Base-by-base conservation (phyloP, 352 stramenopile species). In the Phytopythium helicoides region DNA sequence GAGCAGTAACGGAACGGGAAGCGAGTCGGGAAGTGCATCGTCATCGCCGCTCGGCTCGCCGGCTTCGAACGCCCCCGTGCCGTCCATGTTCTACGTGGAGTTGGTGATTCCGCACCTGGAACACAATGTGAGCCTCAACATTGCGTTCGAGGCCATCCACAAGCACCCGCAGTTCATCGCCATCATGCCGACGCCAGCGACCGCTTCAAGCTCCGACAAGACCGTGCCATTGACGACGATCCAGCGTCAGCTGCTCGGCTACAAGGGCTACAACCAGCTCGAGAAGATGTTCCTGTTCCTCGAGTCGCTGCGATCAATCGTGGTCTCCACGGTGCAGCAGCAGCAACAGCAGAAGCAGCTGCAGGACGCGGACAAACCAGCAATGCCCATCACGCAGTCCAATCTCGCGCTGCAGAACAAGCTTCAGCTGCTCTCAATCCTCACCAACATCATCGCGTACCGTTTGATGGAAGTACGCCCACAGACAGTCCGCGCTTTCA, bases 191-290 rank as follows among this genome's bases (percentile, higher is more conserved):
- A 33, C 48, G 36, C 22, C 11, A 18, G 55, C 70, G 6, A 51
- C 56, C 6, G 62, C 60, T 15, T 7, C 55, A 23, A 48, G 39
- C n/a, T 54, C 54, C n/a, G 68, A 53, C 16, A 36, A 54, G 15
- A 58, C 61, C 26, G 55, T 52, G 31, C 47, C 64, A 12, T 47
- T 69, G 21, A 75, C 76, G 51, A 72, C 64, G 6, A 70, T 94
- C 37, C 81, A 91, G 56, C 71, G 64, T 1, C 79, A 89, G 41
- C 56, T 94, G 23, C 63, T 94, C 26, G 83, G 83, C 3, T 77
- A 94, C 63, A 94, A 94, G 47, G 83, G 84, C n/a, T 94, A 91
- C 78, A 89, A 86, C 59, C 81, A 92, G 50, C 71, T 94, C 6
- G 71, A 91, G 62, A 89, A 89, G 48, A 94, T 94, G 81, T 92